Evolutionary conservation across 768 basidiomycete species (phyloP).

Genomic region (Inosperma sp.): DNA sequence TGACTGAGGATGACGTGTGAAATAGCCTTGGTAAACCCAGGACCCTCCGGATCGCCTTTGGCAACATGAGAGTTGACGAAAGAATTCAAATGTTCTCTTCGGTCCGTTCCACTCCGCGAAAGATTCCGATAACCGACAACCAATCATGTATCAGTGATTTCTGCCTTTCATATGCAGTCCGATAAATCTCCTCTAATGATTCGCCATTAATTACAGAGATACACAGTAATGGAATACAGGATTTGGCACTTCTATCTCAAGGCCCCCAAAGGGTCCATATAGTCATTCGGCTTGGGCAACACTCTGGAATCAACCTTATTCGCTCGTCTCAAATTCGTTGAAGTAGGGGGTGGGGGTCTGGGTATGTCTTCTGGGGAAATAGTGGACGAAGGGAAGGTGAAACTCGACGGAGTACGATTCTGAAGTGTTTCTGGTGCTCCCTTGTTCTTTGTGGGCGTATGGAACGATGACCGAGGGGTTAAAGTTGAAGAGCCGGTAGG

Average conservation of each 20-base stretch:
- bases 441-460: slow-evolving; percentile 7
- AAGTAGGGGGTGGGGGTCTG: slow-evolving; percentile 47
- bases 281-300: slow-evolving; percentile 21
- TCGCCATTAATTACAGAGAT: too few relatives aligned
- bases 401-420: slow-evolving; percentile 53
- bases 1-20: slow-evolving; percentile 55
- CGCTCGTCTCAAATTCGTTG: slow-evolving; percentile 32
- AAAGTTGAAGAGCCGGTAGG: too few relatives aligned
- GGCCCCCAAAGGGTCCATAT: slow-evolving; percentile 43
- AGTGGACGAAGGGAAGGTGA: slow-evolving; percentile 29
- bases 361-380: slow-evolving; percentile 44
- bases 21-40: slow-evolving; percentile 57
- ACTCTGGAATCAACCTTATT: slow-evolving; percentile 23
- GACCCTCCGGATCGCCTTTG: slow-evolving; percentile 55
- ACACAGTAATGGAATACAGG: background rate
- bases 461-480: slow-evolving; percentile 15
- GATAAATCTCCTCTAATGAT: slow-evolving; percentile 14
- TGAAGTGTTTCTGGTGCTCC: slow-evolving; percentile 41
- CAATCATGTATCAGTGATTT: slow-evolving; percentile 43
- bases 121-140: slow-evolving; percentile 26
- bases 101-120: slow-evolving; percentile 30
- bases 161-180: slow-evolving; percentile 11
- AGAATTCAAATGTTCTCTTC: slow-evolving; percentile 7
- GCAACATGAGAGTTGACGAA: slow-evolving; percentile 49
- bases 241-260: slow-evolving; percentile 19